Evolutionary conservation across 2,329 filamentous ascomycete genomes (phyloP).

Genomic region (Rutstroemia sydowiana): DNA sequence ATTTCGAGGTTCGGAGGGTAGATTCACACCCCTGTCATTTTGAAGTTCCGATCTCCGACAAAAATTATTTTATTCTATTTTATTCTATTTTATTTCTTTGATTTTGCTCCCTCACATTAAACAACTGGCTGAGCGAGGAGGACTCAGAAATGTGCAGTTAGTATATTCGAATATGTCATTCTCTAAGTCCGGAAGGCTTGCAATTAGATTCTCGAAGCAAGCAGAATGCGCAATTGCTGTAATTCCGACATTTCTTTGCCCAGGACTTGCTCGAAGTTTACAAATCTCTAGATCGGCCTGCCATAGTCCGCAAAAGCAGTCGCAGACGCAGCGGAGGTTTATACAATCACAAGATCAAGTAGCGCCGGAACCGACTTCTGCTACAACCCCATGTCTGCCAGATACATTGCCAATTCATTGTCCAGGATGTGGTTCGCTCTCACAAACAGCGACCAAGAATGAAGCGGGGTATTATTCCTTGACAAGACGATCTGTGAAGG

Average conservation of each 20-base stretch:
- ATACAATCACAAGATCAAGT: conserved; percentile 1
- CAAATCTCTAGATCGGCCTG: background rate
- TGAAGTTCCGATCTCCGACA: conserved; percentile 8
- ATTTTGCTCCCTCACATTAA: background rate
- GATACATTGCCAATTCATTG: conserved; percentile 47
- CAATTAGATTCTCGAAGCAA: conserved; percentile 13
- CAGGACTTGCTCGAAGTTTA: conserved; percentile 24
- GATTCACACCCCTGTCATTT: conserved; percentile 5
- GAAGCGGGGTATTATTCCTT: conserved; percentile 51
- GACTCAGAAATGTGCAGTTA: background rate
- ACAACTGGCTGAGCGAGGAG: background rate
- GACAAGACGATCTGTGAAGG: conserved; percentile 42
- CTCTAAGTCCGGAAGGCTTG: conserved; percentile 5
- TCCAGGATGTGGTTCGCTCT: conserved; percentile 57
- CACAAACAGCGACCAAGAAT: conserved; percentile 45
- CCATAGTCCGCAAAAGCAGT: background rate
- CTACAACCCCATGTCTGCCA: background rate
- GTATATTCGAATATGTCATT: conserved; percentile 1
- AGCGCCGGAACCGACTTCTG: background rate
- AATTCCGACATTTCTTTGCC: conserved; percentile 43
- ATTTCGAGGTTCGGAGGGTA: conserved; percentile 10
- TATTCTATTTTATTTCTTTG: too few species aligned
- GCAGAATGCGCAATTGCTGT: conserved; percentile 25
- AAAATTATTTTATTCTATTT: conserved; percentile 7
- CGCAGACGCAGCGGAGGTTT: conserved; percentile 5